Base-by-base conservation (phyloP, 495 filamentous ascomycete genomes). In the Tuber melanosporum region DNA sequence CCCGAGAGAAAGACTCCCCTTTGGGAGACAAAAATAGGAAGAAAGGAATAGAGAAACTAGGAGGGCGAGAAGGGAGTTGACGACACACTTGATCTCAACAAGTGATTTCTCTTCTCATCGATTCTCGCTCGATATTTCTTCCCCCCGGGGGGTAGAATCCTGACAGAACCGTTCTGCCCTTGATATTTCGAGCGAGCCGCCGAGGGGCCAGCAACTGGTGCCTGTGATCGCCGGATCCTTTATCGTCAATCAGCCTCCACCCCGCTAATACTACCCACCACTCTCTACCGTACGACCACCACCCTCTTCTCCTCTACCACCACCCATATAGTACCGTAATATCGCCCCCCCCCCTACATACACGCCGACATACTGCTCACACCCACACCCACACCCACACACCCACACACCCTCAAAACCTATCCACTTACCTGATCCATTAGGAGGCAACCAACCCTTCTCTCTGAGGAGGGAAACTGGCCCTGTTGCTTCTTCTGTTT, bases 211-310 rank as follows among this genome's bases (percentile, higher is more conserved):
- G 57, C 57, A 66, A 66, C 57, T 66, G 78, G 78, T 79, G 76
- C 73, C 78, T 80, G 78, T 80, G 76, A 80, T 80, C 76, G 77
- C 78, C 78, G 78, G 78, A 52, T 80, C 74, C 62, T 80, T 76
- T 80, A 80, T 80, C 78, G 73, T 73, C 39, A 80, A 80, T 80
- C 78, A 79, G 78, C 78, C 73, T 79, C 78, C 78, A 80, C 78
- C 78, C 78, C 78, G 78, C 78, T 80, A 78, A 71, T 75, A 26
- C 57, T 66, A 66, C n/a, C 57, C 57, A 66, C 57, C 57, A 66
- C 57, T 66, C n/a, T 6, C 57, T 6, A 26, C 26, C 3, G 32
- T 32, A 32, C 32, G 32, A 32, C 32, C 32, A 32, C 32, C 32
- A 32, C 32, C 32, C 32, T 32, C 32, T 32, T 32, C 32, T 32